Percentiles rank a stretch among this genome's conserved stretches.
Evolutionary conservation across 306 rosid species (phyloP).

Genomic region (Pyrus pyrifolia): DNA sequence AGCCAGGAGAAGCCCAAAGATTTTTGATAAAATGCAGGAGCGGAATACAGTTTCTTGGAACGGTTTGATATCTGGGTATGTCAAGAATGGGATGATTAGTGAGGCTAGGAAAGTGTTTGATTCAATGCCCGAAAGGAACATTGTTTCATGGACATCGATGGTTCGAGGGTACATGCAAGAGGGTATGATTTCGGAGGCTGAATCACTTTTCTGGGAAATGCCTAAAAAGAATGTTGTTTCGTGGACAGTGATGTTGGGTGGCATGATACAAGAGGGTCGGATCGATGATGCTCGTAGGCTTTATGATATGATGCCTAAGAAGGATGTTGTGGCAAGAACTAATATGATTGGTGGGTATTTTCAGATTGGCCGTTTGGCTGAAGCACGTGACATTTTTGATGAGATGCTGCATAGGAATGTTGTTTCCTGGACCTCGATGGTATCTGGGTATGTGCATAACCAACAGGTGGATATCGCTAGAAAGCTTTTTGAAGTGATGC

Average conservation of each 20-base stretch:
- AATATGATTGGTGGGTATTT: not conserved
- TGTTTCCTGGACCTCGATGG: not conserved
- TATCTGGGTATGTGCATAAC: not conserved
- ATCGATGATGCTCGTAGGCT: not conserved
- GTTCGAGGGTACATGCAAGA: not conserved
- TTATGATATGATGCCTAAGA: not conserved
- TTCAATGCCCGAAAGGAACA: not conserved
- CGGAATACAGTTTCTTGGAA: not conserved
- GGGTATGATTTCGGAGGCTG: not conserved
- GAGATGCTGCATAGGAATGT: not conserved
- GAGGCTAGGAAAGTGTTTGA: not conserved
- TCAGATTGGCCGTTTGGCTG: not conserved
- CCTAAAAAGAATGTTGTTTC: not conserved
- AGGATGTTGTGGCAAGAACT: not conserved
- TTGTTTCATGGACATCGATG: not conserved
- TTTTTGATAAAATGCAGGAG: not conserved
- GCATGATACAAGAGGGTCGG: not conserved
- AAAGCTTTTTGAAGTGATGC: not conserved
- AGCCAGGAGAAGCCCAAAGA: not conserved
- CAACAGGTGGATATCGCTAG: not conserved
- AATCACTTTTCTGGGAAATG: not conserved
- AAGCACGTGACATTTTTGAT: not conserved
- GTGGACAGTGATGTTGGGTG: not conserved
- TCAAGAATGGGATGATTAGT: not conserved
- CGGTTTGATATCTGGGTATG: not conserved